Conservation (phyloP, 1,139 yeast species). For the Starmera stellimalicola region DNA sequence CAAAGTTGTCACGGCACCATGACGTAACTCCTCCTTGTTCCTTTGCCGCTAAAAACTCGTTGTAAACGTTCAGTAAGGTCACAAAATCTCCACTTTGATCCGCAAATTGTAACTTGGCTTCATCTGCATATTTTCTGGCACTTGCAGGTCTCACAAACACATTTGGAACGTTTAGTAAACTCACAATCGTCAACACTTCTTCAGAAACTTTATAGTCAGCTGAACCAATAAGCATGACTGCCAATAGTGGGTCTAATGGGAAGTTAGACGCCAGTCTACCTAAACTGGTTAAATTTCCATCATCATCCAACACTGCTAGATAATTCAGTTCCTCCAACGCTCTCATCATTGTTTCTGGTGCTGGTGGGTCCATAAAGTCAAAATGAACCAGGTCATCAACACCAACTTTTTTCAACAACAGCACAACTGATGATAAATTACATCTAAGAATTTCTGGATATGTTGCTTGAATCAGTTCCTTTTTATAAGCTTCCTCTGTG, state of each 20-base stretch:
- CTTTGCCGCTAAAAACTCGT: slow-evolving; percentile 55
- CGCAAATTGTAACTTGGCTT: slow-evolving; percentile 77
- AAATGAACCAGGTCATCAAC: slow-evolving; percentile 94
- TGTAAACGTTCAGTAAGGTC: slow-evolving; percentile 80
- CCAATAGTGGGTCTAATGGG: slow-evolving; percentile 93
- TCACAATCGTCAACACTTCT: slow-evolving; percentile 81
- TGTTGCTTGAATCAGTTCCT: slow-evolving; percentile 88
- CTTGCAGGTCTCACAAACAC: slow-evolving; percentile 91
- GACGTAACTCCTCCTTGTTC: slow-evolving; percentile 64
- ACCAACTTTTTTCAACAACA: slow-evolving; percentile 88
- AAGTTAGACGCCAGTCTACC: slow-evolving; percentile 88
- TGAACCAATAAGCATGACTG: slow-evolving; percentile 84
- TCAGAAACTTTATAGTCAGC: slow-evolving; percentile 81
- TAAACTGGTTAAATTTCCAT: slow-evolving; percentile 79
- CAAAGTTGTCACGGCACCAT: slow-evolving; percentile 91
- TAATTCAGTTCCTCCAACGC: slow-evolving; percentile 93
- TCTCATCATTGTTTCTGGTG: slow-evolving; percentile 99
- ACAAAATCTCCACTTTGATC: slow-evolving; percentile 95
- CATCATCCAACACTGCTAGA: slow-evolving; percentile 82
- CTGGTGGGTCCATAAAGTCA: slow-evolving; percentile 99
- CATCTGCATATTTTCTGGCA: slow-evolving; percentile 88
- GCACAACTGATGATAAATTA: slow-evolving; percentile 83
- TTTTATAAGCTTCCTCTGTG: slow-evolving; percentile 93
- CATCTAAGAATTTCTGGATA: slow-evolving; percentile 92
- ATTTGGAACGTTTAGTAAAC: slow-evolving; percentile 85